phyloP scores from a whole-genome alignment of 176 grass and related monocot genomes.

The Pontederia paniculata region DNA sequence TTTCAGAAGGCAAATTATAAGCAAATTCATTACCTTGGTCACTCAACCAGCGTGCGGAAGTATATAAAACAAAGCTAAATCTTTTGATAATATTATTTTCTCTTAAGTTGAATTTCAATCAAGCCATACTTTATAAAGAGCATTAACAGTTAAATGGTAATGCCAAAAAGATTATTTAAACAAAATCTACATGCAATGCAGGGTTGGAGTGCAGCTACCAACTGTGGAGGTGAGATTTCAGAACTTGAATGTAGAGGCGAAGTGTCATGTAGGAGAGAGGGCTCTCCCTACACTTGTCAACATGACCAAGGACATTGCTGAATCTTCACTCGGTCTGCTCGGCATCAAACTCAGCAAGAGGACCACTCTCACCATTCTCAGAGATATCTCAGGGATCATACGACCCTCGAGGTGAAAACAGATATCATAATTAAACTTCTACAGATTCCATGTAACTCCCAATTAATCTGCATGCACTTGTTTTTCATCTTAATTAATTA shows the following conservation, averaged over 20 bases:
- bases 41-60: no score
- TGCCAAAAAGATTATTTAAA: no score
- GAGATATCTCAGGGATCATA: slow-evolving; percentile 46
- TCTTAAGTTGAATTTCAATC: no score
- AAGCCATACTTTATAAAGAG: no score
- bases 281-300: slow-evolving; percentile 75
- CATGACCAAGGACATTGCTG: slow-evolving; percentile 48
- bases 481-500: background rate
- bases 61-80: no score
- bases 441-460: background rate
- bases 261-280: slow-evolving; percentile 63
- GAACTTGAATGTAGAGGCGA: slow-evolving; percentile 43
- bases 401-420: slow-evolving; percentile 40
- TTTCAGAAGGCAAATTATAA: no score
- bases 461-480: background rate
- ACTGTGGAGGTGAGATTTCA: slow-evolving; percentile 92
- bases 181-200: slow-evolving; percentile 3
- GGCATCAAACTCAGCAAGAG: slow-evolving; percentile 41
- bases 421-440: background rate
- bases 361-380: slow-evolving; percentile 48
- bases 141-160: no score
- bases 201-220: slow-evolving; percentile 80
- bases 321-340: slow-evolving; percentile 33
- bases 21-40: no score
- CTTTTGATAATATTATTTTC: no score